phyloP scores from a whole-genome alignment of 2,329 filamentous ascomycete species.

The Aspergillus pseudoglaucus region DNA sequence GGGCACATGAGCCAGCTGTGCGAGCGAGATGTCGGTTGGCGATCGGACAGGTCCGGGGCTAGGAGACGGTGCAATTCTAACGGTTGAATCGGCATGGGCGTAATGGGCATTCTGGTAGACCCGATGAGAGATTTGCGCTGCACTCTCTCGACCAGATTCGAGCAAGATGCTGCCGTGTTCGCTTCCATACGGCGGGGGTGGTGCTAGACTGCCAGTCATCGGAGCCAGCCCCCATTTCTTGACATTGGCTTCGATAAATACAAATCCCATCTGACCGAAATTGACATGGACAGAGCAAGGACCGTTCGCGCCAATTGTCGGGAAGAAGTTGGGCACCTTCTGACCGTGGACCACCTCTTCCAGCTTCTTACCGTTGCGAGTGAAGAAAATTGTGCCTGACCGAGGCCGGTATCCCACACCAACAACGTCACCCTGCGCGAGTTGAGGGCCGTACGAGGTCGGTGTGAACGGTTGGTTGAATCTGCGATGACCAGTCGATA shows the following conservation, averaged over 20 bases:
- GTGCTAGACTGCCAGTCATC: slow-evolving; percentile 89
- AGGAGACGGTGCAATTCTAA: slow-evolving; percentile 64
- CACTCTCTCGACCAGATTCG: slow-evolving; percentile 66
- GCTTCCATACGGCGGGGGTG: slow-evolving; percentile 91
- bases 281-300: slow-evolving; percentile 93
- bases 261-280: slow-evolving; percentile 94
- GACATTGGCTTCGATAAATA: slow-evolving; percentile 98
- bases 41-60: slow-evolving; percentile 85
- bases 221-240: slow-evolving; percentile 99
- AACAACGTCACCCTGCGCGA: slow-evolving; percentile 90
- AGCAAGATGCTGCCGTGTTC: slow-evolving; percentile 95
- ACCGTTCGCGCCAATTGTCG: slow-evolving; percentile 91
- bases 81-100: slow-evolving; percentile 70
- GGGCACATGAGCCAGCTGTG: slow-evolving; percentile 69
- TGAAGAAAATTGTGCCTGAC: slow-evolving; percentile 95
- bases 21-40: slow-evolving; percentile 91
- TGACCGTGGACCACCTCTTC: slow-evolving; percentile 90
- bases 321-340: slow-evolving; percentile 95
- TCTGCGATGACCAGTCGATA: slow-evolving; percentile 77
- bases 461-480: slow-evolving; percentile 86
- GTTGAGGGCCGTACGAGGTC: slow-evolving; percentile 73
- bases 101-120: slow-evolving; percentile 56
- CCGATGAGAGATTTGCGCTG: slow-evolving; percentile 31
- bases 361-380: slow-evolving; percentile 92
- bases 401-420: slow-evolving; percentile 92